These are phyloP conservation scores for Tympanopsis confertula DNA, from an alignment of 2,329 filamentous ascomycete species.

Conservation along the genomic window DNA sequence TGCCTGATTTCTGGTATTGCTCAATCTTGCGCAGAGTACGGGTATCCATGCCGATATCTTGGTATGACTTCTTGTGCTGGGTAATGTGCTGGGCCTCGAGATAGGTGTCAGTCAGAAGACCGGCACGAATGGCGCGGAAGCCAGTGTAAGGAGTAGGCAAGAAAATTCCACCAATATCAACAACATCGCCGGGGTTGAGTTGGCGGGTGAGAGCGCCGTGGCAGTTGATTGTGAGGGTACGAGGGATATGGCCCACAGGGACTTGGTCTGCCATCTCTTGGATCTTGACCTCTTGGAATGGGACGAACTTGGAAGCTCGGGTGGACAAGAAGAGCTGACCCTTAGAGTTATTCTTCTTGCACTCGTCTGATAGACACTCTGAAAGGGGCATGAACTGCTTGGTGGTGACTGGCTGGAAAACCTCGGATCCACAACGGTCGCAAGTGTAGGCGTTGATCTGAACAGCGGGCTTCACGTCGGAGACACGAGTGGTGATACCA, in stretches of 20 bases:
- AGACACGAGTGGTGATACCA: slow-evolving; percentile 58
- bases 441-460: slow-evolving; percentile 63
- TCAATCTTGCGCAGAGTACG: slow-evolving; percentile 54
- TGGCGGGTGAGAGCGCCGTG: slow-evolving; percentile 51
- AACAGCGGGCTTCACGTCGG: slow-evolving; percentile 61
- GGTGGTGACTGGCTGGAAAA: slow-evolving; percentile 58
- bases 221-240: slow-evolving; percentile 53
- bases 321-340: slow-evolving; percentile 62
- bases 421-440: slow-evolving; percentile 57
- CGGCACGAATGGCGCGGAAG: slow-evolving; percentile 60
- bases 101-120: slow-evolving; percentile 59
- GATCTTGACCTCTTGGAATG: slow-evolving; percentile 63
- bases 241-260: slow-evolving; percentile 59
- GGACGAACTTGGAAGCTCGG: slow-evolving; percentile 57
- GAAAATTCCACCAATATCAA: slow-evolving; percentile 60
- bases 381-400: slow-evolving; percentile 56
- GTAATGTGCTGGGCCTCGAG: slow-evolving; percentile 57
- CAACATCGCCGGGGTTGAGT: slow-evolving; percentile 57
- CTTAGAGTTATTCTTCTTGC: slow-evolving; percentile 53
- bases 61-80: slow-evolving; percentile 63
- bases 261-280: slow-evolving; percentile 67
- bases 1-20: slow-evolving; percentile 49
- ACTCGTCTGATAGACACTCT: slow-evolving; percentile 53
- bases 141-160: slow-evolving; percentile 60
- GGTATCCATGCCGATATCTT: slow-evolving; percentile 50